A percentile compares a stretch with the other conserved stretches of the same genome.
phyloP scores from a whole-genome alignment of 805 yeast species.

The Candida fluviatilis region DNA sequence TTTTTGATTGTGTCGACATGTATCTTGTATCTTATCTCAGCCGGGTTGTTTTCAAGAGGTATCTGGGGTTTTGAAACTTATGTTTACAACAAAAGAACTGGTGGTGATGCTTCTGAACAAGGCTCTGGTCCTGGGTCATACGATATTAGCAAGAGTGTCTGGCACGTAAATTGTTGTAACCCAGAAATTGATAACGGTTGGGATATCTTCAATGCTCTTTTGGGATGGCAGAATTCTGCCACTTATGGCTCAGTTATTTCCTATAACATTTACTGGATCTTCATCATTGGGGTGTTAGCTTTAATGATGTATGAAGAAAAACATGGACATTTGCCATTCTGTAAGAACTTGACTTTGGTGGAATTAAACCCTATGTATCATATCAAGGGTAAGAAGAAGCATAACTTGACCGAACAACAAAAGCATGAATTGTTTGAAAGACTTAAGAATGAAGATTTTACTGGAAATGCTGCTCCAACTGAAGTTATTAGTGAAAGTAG shows the following conservation, averaged over 20 bases:
- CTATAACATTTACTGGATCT: constrained; percentile 86
- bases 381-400: constrained; percentile 63
- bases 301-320: constrained; percentile 82
- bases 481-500: too few relatives aligned
- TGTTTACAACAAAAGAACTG: constrained; percentile 59
- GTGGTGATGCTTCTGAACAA: constrained; percentile 92
- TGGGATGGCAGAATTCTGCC: constrained; percentile 98
- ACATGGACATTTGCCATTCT: constrained; percentile 74
- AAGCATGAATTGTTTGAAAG: constrained; percentile 29
- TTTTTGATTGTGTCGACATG: constrained; percentile 86
- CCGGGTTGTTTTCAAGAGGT: constrained; percentile 91
- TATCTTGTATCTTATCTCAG: constrained; percentile 82
- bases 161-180: constrained; percentile 98
- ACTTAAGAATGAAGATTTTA: not conserved
- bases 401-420: constrained; percentile 24
- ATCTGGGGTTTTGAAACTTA: constrained; percentile 84
- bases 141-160: constrained; percentile 71
- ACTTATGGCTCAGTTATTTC: constrained; percentile 88
- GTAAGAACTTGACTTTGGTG: constrained; percentile 36
- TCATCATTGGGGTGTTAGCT: constrained; percentile 38
- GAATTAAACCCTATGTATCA: constrained; percentile 70
- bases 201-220: constrained; percentile 91
- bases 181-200: constrained; percentile 91
- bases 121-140: constrained; percentile 97
- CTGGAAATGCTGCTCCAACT: not conserved